Conservation (phyloP, 2,329 filamentous ascomycete genomes). For the Leptosphaerulina australis region DNA sequence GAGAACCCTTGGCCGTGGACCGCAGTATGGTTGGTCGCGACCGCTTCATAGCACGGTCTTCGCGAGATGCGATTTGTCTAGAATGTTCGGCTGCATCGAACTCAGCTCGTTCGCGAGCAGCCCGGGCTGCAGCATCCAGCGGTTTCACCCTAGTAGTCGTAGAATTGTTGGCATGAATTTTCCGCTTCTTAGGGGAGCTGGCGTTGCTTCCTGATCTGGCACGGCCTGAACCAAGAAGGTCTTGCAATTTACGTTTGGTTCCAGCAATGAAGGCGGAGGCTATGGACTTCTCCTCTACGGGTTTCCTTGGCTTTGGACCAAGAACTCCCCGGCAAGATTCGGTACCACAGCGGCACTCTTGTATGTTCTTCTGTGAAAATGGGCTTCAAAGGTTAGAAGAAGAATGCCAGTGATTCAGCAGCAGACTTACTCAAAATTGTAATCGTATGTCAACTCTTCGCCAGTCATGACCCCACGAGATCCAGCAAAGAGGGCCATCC, state of each 20-base stretch:
- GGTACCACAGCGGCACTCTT: conserved; percentile 67
- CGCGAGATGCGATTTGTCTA: conserved; percentile 41
- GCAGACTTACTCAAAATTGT: conserved; percentile 68
- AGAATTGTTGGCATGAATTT: conserved; percentile 23
- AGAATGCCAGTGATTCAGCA: neutral
- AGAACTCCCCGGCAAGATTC: conserved; percentile 66
- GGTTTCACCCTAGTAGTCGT: conserved; percentile 36
- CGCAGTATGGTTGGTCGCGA: conserved; percentile 16
- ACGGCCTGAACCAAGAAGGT: conserved; percentile 33
- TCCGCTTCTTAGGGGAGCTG: conserved; percentile 44
- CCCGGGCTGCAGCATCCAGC: conserved; percentile 25
- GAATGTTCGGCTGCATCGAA: conserved; percentile 36
- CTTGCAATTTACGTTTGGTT: conserved; percentile 45
- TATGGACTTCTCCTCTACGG: conserved; percentile 42
- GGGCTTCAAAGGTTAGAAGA: conserved; percentile 30
- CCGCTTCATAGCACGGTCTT: conserved; percentile 41
- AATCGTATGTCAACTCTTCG: conserved; percentile 95
- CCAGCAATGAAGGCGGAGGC: conserved; percentile 39
- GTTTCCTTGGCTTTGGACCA: conserved; percentile 61
- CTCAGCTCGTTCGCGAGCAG: conserved; percentile 34
- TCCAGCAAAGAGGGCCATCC: conserved; percentile 96
- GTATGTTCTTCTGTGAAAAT: conserved; percentile 65
- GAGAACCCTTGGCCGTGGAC: conserved; percentile 15
- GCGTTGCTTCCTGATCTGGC: conserved; percentile 30
- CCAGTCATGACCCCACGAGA: conserved; percentile 89